Percentiles rank a stretch among this genome's conserved stretches.
These are phyloP conservation scores for Lathyrus aphaca DNA, from an alignment of 306 rosid species.

Conservation along the genomic window DNA sequence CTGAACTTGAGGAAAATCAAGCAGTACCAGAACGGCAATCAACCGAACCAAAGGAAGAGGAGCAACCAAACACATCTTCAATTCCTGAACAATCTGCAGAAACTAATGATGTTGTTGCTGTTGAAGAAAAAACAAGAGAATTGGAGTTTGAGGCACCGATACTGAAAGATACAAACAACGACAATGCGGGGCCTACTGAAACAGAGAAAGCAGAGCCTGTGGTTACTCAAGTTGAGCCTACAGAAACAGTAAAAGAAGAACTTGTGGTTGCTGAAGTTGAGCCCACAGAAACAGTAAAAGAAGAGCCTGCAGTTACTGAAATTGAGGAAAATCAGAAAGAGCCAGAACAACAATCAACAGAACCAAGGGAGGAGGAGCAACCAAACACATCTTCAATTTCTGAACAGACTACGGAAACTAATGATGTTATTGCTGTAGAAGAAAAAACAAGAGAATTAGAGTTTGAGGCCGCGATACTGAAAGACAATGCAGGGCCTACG, in stretches of 20 bases:
- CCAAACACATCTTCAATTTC: slow-evolving; percentile 7
- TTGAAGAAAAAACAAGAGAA: slow-evolving; percentile 43
- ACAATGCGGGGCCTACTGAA: slow-evolving; percentile 4
- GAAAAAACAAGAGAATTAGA: slow-evolving; percentile 44
- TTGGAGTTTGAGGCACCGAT: slow-evolving; percentile 28
- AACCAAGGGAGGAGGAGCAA: slow-evolving; percentile 36
- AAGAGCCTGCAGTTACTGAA: slow-evolving; percentile 40
- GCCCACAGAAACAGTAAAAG: slow-evolving; percentile 28
- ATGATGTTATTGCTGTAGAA: slow-evolving; percentile 4
- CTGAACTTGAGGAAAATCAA: slow-evolving; percentile 46
- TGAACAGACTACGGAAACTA: slow-evolving; percentile 33
- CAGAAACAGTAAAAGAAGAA: slow-evolving; percentile 7
- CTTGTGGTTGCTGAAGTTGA: slow-evolving; percentile 21
- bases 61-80: slow-evolving; percentile 19
- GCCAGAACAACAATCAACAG: slow-evolving; percentile 34
- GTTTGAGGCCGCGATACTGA: slow-evolving; percentile 14
- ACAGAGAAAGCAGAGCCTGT: slow-evolving; percentile 39
- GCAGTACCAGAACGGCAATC: slow-evolving; percentile 40
- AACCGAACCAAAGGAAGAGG: slow-evolving; percentile 30
- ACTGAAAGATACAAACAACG: slow-evolving; percentile 29
- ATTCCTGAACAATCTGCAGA: slow-evolving; percentile 32
- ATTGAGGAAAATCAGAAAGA: slow-evolving; percentile 46
- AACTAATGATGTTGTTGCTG: slow-evolving; percentile 1
- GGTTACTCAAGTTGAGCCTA: slow-evolving; percentile 32
- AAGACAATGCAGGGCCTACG: slow-evolving; percentile 30